Evolutionary conservation across 140 eudicot species (phyloP).

Genomic region (Flaveria floridana): DNA sequence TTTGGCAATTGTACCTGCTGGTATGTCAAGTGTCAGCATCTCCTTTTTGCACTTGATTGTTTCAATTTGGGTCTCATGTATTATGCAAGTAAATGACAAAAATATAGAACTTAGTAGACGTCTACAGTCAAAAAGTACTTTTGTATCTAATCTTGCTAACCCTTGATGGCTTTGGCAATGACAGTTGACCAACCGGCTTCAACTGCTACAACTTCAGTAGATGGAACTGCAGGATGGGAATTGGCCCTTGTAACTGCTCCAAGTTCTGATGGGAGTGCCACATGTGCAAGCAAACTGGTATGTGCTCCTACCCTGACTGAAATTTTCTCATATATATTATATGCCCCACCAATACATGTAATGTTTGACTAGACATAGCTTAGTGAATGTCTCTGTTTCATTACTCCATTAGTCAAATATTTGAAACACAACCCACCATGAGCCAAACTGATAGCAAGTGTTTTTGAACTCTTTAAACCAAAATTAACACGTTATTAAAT

Average conservation of each 20-base stretch:
- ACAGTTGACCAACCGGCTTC: constrained; percentile 33
- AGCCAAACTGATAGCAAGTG: no score
- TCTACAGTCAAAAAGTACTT: not conserved
- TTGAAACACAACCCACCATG: not conserved
- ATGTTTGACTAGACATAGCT: not conserved
- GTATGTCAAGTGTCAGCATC: constrained; percentile 42
- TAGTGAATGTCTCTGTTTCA: no score
- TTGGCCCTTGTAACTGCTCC: constrained; percentile 77
- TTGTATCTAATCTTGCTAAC: constrained; percentile 16
- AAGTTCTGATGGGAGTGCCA: constrained; percentile 51
- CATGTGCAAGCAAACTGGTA: constrained; percentile 47
- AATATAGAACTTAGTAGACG: constrained; percentile 9
- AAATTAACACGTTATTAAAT: no score
- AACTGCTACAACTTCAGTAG: constrained; percentile 28
- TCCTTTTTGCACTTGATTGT: not conserved
- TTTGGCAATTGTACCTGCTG: constrained; percentile 85
- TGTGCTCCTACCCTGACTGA: not conserved
- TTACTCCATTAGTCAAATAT: not conserved
- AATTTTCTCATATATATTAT: not conserved
- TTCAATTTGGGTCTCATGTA: not conserved
- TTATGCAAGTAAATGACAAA: not conserved
- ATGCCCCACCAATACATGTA: not conserved
- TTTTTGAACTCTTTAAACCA: no score
- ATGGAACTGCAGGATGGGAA: constrained; percentile 58
- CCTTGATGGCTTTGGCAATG: constrained; percentile 13